A percentile compares a stretch with the other conserved stretches of the same genome.
These are phyloP conservation scores for Sugiyamaella grinbergsii DNA, from an alignment of 1,139 yeast species.

Conservation along the genomic window DNA sequence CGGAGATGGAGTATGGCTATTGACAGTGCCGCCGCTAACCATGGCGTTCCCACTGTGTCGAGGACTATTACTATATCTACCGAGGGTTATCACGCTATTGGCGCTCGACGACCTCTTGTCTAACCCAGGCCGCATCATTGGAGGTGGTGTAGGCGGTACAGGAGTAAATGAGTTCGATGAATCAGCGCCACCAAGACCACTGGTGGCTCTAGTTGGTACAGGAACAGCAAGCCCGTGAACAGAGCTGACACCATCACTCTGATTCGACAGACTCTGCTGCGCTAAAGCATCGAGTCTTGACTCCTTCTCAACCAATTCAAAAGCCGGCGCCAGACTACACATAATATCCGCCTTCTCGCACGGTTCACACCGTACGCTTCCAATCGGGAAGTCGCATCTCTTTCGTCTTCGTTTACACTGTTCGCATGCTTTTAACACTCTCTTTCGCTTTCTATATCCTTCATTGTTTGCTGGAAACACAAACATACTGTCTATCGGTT, in stretches of 20 bases:
- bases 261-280: slow-evolving; percentile 20
- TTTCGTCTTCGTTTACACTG: slow-evolving; percentile 51
- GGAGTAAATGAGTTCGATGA: not conserved
- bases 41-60: not conserved
- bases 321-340: slow-evolving; percentile 41
- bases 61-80: not conserved
- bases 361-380: slow-evolving; percentile 38
- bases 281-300: slow-evolving; percentile 35
- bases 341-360: slow-evolving; percentile 39
- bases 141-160: not conserved
- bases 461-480: slow-evolving; percentile 63
- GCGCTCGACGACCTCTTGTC: slow-evolving; percentile 23
- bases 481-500: slow-evolving; percentile 42
- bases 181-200: not conserved
- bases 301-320: slow-evolving; percentile 35
- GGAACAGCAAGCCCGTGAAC: slow-evolving; percentile 1
- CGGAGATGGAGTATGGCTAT: not conserved
- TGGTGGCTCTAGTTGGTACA: not conserved
- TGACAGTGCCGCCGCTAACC: not conserved
- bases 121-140: slow-evolving; percentile 15
- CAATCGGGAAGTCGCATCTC: slow-evolving; percentile 39
- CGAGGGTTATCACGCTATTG: slow-evolving; percentile 13
- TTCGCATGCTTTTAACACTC: slow-evolving; percentile 56
- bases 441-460: slow-evolving; percentile 54
- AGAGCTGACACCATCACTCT: not conserved